phyloP scores from a whole-genome alignment of 2,329 filamentous ascomycete species.

The Tricladium varicosporioides region DNA sequence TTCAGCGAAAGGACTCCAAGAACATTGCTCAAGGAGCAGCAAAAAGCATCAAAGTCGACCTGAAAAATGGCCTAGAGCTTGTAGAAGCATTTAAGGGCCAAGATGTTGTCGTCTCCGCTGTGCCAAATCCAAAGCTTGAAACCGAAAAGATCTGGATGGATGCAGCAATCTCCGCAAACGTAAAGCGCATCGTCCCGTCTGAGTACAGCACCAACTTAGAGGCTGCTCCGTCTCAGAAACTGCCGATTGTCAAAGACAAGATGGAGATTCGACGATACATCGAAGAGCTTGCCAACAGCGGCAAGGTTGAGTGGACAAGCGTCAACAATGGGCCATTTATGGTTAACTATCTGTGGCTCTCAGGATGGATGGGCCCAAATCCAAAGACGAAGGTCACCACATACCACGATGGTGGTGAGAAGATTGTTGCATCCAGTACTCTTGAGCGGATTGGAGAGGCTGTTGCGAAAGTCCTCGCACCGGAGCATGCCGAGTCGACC shows the following conservation, averaged over 20 bases:
- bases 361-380: slow-evolving; percentile 16
- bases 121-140: slow-evolving; percentile 11
- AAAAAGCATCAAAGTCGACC: slow-evolving; percentile 16
- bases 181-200: slow-evolving; percentile 57
- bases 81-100: slow-evolving; percentile 14
- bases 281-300: slow-evolving; percentile 2
- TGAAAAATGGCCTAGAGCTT: slow-evolving; percentile 8
- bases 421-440: slow-evolving; percentile 12
- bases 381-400: slow-evolving; percentile 1
- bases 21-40: slow-evolving; percentile 6
- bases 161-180: slow-evolving; percentile 54
- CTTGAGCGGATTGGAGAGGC: slow-evolving; percentile 17
- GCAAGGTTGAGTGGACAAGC: slow-evolving; percentile 15
- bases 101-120: slow-evolving; percentile 18
- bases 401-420: slow-evolving; percentile 13
- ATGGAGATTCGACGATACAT: slow-evolving; percentile 15
- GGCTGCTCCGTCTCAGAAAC: slow-evolving; percentile 1
- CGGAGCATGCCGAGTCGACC: slow-evolving; percentile 19
- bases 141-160: slow-evolving; percentile 44
- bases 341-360: slow-evolving; percentile 4
- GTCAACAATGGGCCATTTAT: slow-evolving; percentile 18
- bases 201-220: slow-evolving; percentile 46
- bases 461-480: slow-evolving; percentile 10
- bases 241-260: slow-evolving; percentile 14
- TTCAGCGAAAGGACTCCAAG: slow-evolving; percentile 15